These are phyloP conservation scores for Fusarium redolens DNA, from an alignment of 2,329 filamentous ascomycete species.

Conservation along the genomic window DNA sequence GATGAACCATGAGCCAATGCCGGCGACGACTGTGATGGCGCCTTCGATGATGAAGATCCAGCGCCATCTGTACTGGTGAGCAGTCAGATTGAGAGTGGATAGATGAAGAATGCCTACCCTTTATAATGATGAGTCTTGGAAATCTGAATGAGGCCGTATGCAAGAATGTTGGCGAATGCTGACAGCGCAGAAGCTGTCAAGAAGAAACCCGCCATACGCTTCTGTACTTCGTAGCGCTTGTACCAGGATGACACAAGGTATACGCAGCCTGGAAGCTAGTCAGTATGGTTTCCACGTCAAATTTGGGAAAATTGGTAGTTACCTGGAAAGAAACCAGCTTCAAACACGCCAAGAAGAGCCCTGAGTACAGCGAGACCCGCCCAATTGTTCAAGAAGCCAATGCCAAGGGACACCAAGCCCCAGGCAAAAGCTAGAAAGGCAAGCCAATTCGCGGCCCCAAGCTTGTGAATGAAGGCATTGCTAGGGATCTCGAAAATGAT, in stretches of 20 bases:
- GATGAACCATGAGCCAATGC: conserved; percentile 31
- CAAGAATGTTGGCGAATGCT: conserved; percentile 29
- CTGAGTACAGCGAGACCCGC: conserved; percentile 14
- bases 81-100: fast-evolving
- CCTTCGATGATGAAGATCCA: conserved; percentile 38
- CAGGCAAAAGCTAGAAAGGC: conserved; percentile 18
- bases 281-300: background rate
- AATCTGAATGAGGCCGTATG: conserved; percentile 25
- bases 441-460: conserved; percentile 33
- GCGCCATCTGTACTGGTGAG: conserved; percentile 7
- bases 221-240: conserved; percentile 27
- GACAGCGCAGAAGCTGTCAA: conserved; percentile 15
- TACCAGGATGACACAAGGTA: conserved; percentile 32
- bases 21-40: conserved; percentile 20
- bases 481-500: conserved; percentile 31
- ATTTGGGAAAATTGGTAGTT: background rate
- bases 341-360: conserved; percentile 21
- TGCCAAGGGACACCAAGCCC: conserved; percentile 25
- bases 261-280: background rate
- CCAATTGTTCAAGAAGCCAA: conserved; percentile 27
- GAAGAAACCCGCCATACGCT: conserved; percentile 27
- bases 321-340: conserved; percentile 33
- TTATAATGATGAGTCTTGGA: conserved; percentile 25
- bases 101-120: background rate
- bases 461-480: conserved; percentile 30